These are phyloP conservation scores for Phytophthora kernoviae DNA, from an alignment of 352 stramenopile genomes.

Conservation along the genomic window DNA sequence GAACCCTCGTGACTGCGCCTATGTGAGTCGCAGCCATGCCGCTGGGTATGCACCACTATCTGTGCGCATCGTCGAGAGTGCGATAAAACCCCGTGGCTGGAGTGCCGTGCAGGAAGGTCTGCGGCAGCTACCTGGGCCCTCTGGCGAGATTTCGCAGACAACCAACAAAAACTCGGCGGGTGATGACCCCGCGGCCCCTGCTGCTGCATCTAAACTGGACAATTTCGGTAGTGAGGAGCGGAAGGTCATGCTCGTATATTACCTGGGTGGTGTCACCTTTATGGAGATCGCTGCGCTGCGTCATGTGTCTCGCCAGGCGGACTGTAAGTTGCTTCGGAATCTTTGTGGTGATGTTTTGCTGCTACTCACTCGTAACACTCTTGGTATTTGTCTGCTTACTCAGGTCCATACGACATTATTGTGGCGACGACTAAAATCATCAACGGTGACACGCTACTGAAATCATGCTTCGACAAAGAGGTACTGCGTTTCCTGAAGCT, in stretches of 20 bases:
- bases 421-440: constrained; percentile 94
- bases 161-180: constrained; percentile 35
- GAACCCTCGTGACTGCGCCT: constrained; percentile 95
- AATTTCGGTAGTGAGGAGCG: constrained; percentile 74
- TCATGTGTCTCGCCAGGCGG: constrained; percentile 91
- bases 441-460: constrained; percentile 85
- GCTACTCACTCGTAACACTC: constrained; percentile 7
- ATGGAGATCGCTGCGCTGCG: constrained; percentile 97
- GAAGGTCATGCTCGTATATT: constrained; percentile 97
- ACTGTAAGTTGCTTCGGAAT: constrained; percentile 80
- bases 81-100: constrained; percentile 80
- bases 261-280: constrained; percentile 95
- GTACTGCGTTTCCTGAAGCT: constrained; percentile 78
- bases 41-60: constrained; percentile 95
- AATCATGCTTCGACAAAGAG: constrained; percentile 88
- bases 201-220: constrained; percentile 57
- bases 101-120: constrained; percentile 80
- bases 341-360: neutral
- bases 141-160: constrained; percentile 74
- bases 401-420: constrained; percentile 92
- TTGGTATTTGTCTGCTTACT: constrained; percentile 11
- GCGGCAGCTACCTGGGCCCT: constrained; percentile 81
- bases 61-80: constrained; percentile 92
- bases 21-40: constrained; percentile 82
- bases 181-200: constrained; percentile 43